These are phyloP conservation scores for Pseudocercospora ulei DNA, from an alignment of 2,329 filamentous ascomycete genomes.

Conservation along the genomic window DNA sequence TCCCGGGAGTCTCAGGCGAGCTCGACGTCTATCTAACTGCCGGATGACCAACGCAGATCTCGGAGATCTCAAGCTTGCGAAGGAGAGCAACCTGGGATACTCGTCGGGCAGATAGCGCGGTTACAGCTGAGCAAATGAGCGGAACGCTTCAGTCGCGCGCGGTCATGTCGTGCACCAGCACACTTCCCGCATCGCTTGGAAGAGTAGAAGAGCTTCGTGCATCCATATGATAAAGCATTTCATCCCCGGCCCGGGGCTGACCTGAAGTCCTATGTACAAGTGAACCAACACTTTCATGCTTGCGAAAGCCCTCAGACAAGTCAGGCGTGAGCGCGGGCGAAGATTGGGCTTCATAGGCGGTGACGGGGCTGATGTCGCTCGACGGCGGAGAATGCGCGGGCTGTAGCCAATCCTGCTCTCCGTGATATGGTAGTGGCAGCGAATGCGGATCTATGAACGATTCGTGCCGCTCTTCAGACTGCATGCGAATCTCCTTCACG, in stretches of 20 bases:
- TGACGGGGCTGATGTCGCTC: constrained; percentile 27
- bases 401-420: constrained; percentile 3
- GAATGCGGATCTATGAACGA: constrained; percentile 4
- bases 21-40: too few relatives aligned
- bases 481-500: constrained; percentile 38
- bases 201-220: constrained; percentile 21
- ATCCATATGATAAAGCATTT: constrained; percentile 13
- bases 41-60: constrained; percentile 4
- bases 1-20: too few relatives aligned
- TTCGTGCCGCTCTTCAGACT: constrained; percentile 21
- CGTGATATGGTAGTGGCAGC: constrained; percentile 7
- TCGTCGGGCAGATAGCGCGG: not conserved
- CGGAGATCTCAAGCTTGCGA: constrained; percentile 12
- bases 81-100: constrained; percentile 12
- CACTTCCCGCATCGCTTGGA: constrained; percentile 28
- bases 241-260: constrained; percentile 4
- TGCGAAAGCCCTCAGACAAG: constrained; percentile 18
- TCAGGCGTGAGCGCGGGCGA: constrained; percentile 24
- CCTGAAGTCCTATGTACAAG: constrained; percentile 21
- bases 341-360: constrained; percentile 22
- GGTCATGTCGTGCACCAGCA: constrained; percentile 20
- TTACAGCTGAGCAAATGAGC: not conserved
- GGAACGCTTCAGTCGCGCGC: constrained; percentile 8
- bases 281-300: constrained; percentile 27
- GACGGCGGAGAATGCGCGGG: constrained; percentile 19